Evolutionary conservation across 2,329 filamentous ascomycete genomes (phyloP), one percentile per base, ranked within the genome.

Genomic region (Aspergillus sp.): DNA sequence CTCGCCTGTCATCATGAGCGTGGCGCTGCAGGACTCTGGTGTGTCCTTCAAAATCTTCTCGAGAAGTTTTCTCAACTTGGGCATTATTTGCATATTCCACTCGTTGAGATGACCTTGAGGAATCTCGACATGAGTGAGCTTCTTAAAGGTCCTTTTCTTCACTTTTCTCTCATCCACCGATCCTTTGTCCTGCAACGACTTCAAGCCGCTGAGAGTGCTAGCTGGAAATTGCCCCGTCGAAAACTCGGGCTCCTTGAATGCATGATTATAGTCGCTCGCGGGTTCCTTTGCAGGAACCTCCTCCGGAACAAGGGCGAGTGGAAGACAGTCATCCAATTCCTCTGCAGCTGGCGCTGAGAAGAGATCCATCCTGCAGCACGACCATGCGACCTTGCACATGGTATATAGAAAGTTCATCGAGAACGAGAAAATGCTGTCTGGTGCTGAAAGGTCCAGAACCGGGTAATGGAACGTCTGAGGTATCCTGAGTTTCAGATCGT

Each of bases 1-100:
- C 33, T 74, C 71, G 13, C 76, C 76, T 31, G 76, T 70, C 47
- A 74, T 72, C 39, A 76, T 69, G 8, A 80, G 65, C 33, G 69
- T 69, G 24, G 76, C 76, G 34, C 71, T 74, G 43, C 74, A 71
- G 2, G 74, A 76, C 49, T 80, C 76, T 2, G 67, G 60, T 0
- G 72, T 74, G 25, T 76, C 71, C 39, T 67, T 70, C 11, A 80
- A 54, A 5, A 72, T 69, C 39, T 71, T 72, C 44, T 75, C 69
- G 8, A 78, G 61, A 14, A 80, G 64, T 14, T 71, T 69, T 38
- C 74, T 69, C 10, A 80, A 53, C 24, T 69, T 69, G 6, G 72
- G 71, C 41, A 75, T 68, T 51, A 76, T 65, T 7, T 64, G 64
- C 13, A 64, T 64, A 39, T 78, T 72, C 74, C 75, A 80, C 29